These are phyloP conservation scores for Thuidium tamariscinum DNA, from an alignment of 225 moss, liverwort and hornwort genomes.

Conservation along the genomic window DNA sequence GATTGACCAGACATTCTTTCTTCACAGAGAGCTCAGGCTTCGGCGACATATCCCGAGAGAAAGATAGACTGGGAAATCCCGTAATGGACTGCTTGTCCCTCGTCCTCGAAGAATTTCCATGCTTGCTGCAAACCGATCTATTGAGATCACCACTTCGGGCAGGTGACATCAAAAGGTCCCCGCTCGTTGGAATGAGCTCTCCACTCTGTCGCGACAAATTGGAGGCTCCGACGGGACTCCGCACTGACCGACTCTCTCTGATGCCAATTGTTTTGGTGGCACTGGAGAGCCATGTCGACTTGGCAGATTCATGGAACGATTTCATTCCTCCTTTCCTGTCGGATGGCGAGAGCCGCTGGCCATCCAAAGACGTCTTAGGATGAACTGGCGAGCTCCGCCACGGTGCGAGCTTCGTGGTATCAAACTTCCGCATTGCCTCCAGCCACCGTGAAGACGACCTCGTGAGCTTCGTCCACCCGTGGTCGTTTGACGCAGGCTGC, in stretches of 20 bases:
- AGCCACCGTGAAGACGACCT: constrained; percentile 6
- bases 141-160: neutral
- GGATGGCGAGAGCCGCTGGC: neutral
- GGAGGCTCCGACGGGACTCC: neutral
- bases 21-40: neutral
- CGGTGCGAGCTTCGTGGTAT: neutral
- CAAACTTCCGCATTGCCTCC: constrained; percentile 13
- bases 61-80: neutral
- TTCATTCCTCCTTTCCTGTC: neutral
- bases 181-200: neutral
- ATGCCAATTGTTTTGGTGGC: neutral
- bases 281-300: neutral
- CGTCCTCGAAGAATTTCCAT: neutral
- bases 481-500: neutral
- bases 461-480: neutral
- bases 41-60: neutral
- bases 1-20: neutral
- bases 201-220: neutral
- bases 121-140: neutral
- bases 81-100: neutral
- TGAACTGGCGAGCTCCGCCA: constrained; percentile 14
- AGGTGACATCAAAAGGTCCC: neutral
- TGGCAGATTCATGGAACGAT: neutral
- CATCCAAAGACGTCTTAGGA: neutral
- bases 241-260: neutral